phyloP scores from a whole-genome alignment of 2,329 filamentous ascomycete species.

The Chaetomium olivaceum region DNA sequence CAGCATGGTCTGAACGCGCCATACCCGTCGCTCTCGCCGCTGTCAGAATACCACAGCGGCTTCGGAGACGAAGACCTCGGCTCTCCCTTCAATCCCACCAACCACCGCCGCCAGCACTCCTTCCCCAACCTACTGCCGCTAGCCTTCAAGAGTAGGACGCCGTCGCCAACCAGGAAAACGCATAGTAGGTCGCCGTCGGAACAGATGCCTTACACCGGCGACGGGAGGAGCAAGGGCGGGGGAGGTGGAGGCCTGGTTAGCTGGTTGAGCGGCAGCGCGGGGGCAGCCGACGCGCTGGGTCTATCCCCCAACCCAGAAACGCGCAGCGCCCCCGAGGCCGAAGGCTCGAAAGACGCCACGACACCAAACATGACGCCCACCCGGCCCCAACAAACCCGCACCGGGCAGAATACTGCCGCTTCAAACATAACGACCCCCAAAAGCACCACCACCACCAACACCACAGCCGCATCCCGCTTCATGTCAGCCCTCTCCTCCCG shows the following conservation, averaged over 20 bases:
- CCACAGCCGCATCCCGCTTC: conserved; percentile 43
- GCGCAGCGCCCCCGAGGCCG: conserved; percentile 23
- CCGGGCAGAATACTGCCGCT: conserved; percentile 37
- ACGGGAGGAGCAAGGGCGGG: conserved; percentile 37
- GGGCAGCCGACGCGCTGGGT: conserved; percentile 32
- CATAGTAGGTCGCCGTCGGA: conserved; percentile 31
- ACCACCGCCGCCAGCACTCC: conserved; percentile 41
- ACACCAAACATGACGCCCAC: conserved; percentile 40
- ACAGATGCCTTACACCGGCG: conserved; percentile 48
- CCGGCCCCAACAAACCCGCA: conserved; percentile 30
- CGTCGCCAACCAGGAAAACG: conserved; percentile 35
- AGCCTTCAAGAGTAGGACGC: conserved; percentile 35
- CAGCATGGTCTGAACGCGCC: conserved; percentile 27
- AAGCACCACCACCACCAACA: conserved; percentile 33
- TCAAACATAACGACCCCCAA: conserved; percentile 40
- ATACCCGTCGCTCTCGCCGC: conserved; percentile 32
- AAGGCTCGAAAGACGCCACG: conserved; percentile 11
- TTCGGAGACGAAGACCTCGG: conserved; percentile 34
- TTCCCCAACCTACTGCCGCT: conserved; percentile 40
- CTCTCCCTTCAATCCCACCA: conserved; percentile 28
- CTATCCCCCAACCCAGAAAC: conserved; percentile 18
- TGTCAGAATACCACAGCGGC: conserved; percentile 40
- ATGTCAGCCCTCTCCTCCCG: conserved; percentile 48
- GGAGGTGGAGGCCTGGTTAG: conserved; percentile 37
- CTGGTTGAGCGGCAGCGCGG: conserved; percentile 38